Evolutionary conservation across 2,329 filamentous ascomycete species (phyloP).

Genomic region (Trichoderma gracile): DNA sequence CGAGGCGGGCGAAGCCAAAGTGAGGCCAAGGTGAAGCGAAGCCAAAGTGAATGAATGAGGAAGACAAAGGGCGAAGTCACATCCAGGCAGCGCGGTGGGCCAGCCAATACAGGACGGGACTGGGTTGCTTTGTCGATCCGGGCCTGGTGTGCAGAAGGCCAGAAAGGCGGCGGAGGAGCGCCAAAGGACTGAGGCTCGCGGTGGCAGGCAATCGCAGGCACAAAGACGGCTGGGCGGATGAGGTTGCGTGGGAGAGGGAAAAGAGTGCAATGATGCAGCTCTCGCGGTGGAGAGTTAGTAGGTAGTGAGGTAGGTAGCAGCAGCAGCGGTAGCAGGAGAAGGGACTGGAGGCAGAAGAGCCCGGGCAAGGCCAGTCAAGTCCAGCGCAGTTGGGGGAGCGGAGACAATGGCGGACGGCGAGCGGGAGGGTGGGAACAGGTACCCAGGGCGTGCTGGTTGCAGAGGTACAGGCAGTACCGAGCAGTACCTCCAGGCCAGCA

Average conservation of each 20-base stretch:
- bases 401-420: conserved; percentile 38
- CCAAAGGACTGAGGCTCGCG: conserved; percentile 26
- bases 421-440: conserved; percentile 33
- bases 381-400: conserved; percentile 35
- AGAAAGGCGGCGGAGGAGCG: conserved; percentile 26
- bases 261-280: conserved; percentile 33
- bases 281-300: conserved; percentile 28
- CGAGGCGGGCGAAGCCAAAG: conserved; percentile 10
- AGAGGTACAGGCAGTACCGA: not conserved
- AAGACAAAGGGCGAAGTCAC: conserved; percentile 28
- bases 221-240: conserved; percentile 11
- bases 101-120: conserved; percentile 27
- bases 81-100: conserved; percentile 30
- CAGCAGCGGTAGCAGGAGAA: conserved; percentile 2
- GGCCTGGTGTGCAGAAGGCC: conserved; percentile 28
- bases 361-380: conserved; percentile 28
- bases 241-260: conserved; percentile 25
- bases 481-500: not conserved
- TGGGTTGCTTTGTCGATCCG: conserved; percentile 21
- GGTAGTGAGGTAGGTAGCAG: not conserved
- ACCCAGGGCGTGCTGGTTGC: conserved; percentile 8
- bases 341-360: conserved; percentile 33
- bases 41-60: too few relatives aligned
- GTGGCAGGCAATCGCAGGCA: conserved; percentile 22
- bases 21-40: conserved; percentile 15